Percentiles rank a stretch among this genome's conserved stretches.
Conservation (phyloP, 2,329 filamentous ascomycete species). For the Ceratocystis harringtonii region DNA sequence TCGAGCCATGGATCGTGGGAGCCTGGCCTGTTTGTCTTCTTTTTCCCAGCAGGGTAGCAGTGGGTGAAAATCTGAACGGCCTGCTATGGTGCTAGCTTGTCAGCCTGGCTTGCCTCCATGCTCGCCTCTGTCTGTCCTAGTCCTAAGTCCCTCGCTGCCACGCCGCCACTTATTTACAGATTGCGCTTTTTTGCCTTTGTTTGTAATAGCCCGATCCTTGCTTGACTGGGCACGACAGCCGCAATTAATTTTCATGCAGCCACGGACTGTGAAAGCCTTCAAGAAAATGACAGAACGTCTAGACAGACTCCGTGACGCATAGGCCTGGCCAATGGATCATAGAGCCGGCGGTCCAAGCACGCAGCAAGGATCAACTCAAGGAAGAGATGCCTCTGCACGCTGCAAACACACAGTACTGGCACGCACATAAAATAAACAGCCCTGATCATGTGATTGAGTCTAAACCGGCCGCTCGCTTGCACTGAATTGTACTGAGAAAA, state of each 20-base stretch:
- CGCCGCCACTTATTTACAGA: not conserved
- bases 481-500: too few species aligned
- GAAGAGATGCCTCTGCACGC: not conserved
- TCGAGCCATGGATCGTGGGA: not conserved
- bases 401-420: not conserved
- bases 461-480: too few species aligned
- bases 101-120: too few species aligned
- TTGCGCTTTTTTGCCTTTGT: not conserved
- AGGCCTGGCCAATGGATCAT: not conserved
- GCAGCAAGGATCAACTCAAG: slow-evolving; percentile 5
- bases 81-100: not conserved
- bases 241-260: not conserved
- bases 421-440: too few species aligned
- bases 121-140: not conserved
- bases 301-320: not conserved
- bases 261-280: not conserved
- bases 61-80: not conserved
- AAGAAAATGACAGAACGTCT: not conserved
- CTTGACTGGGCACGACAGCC: not conserved
- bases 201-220: not conserved
- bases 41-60: not conserved
- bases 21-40: not conserved
- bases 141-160: not conserved
- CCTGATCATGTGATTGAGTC: too few species aligned
- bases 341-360: slow-evolving; percentile 2